Percentiles rank a stretch among this genome's conserved stretches.
Conservation (phyloP, 2,329 filamentous ascomycete species). For the Metarhizium sp. region DNA sequence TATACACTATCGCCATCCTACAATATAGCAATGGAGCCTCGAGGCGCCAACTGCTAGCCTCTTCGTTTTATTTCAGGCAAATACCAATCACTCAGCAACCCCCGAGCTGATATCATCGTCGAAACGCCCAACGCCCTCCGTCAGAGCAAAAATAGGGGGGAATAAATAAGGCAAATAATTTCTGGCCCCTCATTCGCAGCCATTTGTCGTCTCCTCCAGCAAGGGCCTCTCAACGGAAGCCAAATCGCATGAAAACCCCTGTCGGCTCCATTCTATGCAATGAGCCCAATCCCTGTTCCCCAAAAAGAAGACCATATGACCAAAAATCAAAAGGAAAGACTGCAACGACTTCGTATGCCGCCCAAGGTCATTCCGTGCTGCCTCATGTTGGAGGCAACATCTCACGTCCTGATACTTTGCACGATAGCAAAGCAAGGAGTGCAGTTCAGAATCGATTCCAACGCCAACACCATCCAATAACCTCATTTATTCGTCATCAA, state of each 20-base stretch:
- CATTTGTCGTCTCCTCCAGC: background rate
- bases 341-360: background rate
- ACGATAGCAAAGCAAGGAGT: background rate
- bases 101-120: background rate
- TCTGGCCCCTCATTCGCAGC: background rate
- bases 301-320: background rate
- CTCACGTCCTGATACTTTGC: background rate
- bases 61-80: background rate
- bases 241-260: background rate
- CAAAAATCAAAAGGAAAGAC: background rate
- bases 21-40: background rate
- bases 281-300: background rate
- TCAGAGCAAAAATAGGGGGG: background rate
- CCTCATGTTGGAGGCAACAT: background rate
- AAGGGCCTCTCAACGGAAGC: background rate
- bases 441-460: slow-evolving; percentile 5
- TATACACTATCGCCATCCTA: slow-evolving; percentile 4
- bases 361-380: background rate
- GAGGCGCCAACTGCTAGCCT: background rate
- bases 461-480: slow-evolving; percentile 10
- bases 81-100: background rate
- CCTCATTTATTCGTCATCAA: slow-evolving; percentile 9
- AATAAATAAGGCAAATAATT: background rate
- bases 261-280: background rate
- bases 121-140: slow-evolving; percentile 1